Conservation (phyloP, 2,329 filamentous ascomycete genomes). For the Lecanicillium sp. region DNA sequence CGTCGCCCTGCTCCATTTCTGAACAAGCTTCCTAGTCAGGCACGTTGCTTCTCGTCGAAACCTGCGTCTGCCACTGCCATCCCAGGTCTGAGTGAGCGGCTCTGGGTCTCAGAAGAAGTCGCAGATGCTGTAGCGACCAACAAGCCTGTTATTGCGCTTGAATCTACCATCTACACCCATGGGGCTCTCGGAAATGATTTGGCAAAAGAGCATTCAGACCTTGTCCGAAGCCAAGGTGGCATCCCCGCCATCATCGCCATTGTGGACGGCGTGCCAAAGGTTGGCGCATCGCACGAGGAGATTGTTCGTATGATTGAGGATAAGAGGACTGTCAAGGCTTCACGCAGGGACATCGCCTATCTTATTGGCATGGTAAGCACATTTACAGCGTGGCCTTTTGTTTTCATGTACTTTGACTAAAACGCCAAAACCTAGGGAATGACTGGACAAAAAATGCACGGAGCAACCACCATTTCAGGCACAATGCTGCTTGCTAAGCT, state of each 20-base stretch:
- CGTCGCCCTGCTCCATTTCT: background rate
- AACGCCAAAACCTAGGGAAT: constrained; percentile 41
- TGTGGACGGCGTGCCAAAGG: constrained; percentile 70
- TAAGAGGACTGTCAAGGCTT: constrained; percentile 71
- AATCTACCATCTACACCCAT: constrained; percentile 96
- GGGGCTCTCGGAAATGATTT: constrained; percentile 67
- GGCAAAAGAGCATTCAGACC: constrained; percentile 72
- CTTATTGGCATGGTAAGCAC: constrained; percentile 65
- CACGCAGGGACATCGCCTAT: constrained; percentile 77
- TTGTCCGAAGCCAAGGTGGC: constrained; percentile 72
- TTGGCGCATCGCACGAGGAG: constrained; percentile 68
- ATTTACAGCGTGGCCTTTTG: background rate
- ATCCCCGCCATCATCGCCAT: constrained; percentile 89
- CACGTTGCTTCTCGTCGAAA: constrained; percentile 1
- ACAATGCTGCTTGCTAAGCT: constrained; percentile 85
- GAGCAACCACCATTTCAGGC: constrained; percentile 86
- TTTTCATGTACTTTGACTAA: constrained; percentile 2
- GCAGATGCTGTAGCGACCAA: constrained; percentile 63
- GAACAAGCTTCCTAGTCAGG: background rate
- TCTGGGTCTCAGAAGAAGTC: constrained; percentile 76
- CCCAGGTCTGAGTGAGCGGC: constrained; percentile 32
- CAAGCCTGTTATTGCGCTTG: constrained; percentile 82
- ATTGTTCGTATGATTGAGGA: constrained; percentile 62
- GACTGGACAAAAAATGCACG: constrained; percentile 62
- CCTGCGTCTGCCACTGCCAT: constrained; percentile 12